Evolutionary conservation across 1,139 yeast species (phyloP).

Genomic region (Yamadazyma taylorii): DNA sequence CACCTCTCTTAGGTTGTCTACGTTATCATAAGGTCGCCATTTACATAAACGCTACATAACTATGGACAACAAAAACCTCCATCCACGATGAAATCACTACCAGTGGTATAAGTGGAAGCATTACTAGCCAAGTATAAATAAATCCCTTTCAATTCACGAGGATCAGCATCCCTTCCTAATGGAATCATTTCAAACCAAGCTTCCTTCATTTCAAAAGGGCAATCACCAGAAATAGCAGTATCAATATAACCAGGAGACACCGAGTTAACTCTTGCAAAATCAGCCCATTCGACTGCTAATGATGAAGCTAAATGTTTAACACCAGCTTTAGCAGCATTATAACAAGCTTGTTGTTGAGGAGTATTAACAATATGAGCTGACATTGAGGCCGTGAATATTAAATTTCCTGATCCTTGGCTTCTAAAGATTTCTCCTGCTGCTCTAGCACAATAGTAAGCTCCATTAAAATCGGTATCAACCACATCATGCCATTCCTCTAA

Average conservation of each 20-base stretch:
- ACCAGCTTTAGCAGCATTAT: constrained; percentile 59
- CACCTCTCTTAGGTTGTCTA: no score
- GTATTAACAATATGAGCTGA: constrained; percentile 56
- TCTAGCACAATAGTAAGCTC: constrained; percentile 60
- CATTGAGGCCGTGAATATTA: constrained; percentile 63
- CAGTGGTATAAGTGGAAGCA: constrained; percentile 44
- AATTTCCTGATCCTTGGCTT: constrained; percentile 49
- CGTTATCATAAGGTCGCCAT: no score
- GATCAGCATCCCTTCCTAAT: constrained; percentile 38
- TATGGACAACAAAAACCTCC: constrained; percentile 47
- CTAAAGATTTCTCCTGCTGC: constrained; percentile 51
- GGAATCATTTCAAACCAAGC: constrained; percentile 38
- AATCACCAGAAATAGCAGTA: constrained; percentile 53
- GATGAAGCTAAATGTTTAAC: constrained; percentile 52
- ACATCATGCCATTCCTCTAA: constrained; percentile 44
- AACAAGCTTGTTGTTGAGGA: constrained; percentile 56
- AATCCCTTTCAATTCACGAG: constrained; percentile 42
- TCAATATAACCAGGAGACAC: constrained; percentile 58
- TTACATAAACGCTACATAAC: background rate
- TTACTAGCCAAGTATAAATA: constrained; percentile 41
- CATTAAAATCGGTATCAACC: constrained; percentile 64
- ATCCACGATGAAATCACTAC: constrained; percentile 46
- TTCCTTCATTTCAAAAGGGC: constrained; percentile 33
- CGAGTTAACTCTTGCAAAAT: constrained; percentile 54
- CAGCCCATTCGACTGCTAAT: constrained; percentile 56